A percentile compares a stretch with the other conserved stretches of the same genome.
Conservation (phyloP, 495 filamentous ascomycete species). For the Penicillium manginii region DNA sequence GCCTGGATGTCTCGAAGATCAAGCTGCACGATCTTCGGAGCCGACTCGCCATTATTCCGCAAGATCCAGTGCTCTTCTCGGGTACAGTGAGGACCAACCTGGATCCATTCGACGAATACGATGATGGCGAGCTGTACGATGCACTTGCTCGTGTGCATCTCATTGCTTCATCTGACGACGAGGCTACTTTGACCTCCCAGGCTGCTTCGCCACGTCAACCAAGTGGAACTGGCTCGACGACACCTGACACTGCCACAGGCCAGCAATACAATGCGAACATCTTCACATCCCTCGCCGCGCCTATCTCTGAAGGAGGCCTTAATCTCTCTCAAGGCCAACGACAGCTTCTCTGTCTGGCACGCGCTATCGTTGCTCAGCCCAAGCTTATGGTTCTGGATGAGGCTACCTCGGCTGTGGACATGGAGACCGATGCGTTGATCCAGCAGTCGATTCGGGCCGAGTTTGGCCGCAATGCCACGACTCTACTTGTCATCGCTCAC, state of each 20-base stretch:
- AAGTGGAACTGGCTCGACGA: constrained; percentile 26
- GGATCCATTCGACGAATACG: constrained; percentile 76
- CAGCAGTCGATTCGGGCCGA: constrained; percentile 81
- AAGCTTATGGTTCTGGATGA: constrained; percentile 91
- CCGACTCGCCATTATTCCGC: constrained; percentile 81
- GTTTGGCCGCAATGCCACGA: constrained; percentile 68
- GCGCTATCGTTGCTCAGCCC: constrained; percentile 78
- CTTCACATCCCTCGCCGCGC: constrained; percentile 61
- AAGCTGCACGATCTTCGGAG: constrained; percentile 73
- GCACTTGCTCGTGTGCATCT: constrained; percentile 79
- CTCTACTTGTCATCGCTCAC: constrained; percentile 87
- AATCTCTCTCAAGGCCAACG: constrained; percentile 88
- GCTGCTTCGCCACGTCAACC: constrained; percentile 30
- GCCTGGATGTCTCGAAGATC: constrained; percentile 75
- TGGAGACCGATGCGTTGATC: constrained; percentile 81
- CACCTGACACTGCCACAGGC: constrained; percentile 28
- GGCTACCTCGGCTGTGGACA: constrained; percentile 87
- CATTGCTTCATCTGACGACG: constrained; percentile 44
- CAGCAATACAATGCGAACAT: constrained; percentile 61
- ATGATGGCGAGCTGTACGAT: constrained; percentile 71
- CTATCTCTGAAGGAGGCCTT: constrained; percentile 74
- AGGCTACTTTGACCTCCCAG: constrained; percentile 38
- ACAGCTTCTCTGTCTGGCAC: constrained; percentile 85
- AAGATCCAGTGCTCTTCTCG: constrained; percentile 85
- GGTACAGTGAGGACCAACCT: constrained; percentile 84